A percentile compares a stretch with the other conserved stretches of the same genome.
Evolutionary conservation across 2,329 filamentous ascomycete genomes (phyloP).

Genomic region (Fusarium falciforme): DNA sequence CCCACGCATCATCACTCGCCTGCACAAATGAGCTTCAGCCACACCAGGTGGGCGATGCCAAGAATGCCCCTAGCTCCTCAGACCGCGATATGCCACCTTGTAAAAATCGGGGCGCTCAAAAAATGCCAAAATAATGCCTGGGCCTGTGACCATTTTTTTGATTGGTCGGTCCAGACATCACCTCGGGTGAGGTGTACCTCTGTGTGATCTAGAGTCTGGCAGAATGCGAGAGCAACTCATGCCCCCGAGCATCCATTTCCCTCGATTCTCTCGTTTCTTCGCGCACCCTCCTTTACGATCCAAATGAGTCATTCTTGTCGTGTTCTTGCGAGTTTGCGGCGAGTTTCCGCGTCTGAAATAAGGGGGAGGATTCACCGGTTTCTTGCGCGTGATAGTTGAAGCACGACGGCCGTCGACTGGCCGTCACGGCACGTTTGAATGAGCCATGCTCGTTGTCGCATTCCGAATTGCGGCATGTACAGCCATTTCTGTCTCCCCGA

Average conservation of each 20-base stretch:
- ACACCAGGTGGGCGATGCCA: slow-evolving; percentile 40
- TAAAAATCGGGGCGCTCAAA: slow-evolving; percentile 47
- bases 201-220: slow-evolving; percentile 49
- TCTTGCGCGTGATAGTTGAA: slow-evolving; percentile 27
- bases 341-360: slow-evolving; percentile 39
- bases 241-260: slow-evolving; percentile 46
- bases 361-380: slow-evolving; percentile 26
- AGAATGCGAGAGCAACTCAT: slow-evolving; percentile 44
- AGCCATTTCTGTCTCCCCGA: slow-evolving; percentile 2
- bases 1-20: neutral
- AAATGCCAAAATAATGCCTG: slow-evolving; percentile 51
- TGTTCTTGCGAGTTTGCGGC: slow-evolving; percentile 29
- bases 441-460: slow-evolving; percentile 47
- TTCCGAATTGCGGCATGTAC: slow-evolving; percentile 43
- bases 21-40: slow-evolving; percentile 43
- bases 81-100: slow-evolving; percentile 41
- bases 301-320: slow-evolving; percentile 47
- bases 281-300: slow-evolving; percentile 45
- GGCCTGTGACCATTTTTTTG: slow-evolving; percentile 52
- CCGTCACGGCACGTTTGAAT: slow-evolving; percentile 33
- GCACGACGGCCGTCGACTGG: slow-evolving; percentile 17
- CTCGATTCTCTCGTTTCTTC: slow-evolving; percentile 43
- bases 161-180: slow-evolving; percentile 52
- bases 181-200: slow-evolving; percentile 49
- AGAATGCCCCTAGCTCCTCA: slow-evolving; percentile 33